Base-by-base conservation (phyloP, 1,284 basidiomycete genomes). In the Meripilus lineatus region DNA sequence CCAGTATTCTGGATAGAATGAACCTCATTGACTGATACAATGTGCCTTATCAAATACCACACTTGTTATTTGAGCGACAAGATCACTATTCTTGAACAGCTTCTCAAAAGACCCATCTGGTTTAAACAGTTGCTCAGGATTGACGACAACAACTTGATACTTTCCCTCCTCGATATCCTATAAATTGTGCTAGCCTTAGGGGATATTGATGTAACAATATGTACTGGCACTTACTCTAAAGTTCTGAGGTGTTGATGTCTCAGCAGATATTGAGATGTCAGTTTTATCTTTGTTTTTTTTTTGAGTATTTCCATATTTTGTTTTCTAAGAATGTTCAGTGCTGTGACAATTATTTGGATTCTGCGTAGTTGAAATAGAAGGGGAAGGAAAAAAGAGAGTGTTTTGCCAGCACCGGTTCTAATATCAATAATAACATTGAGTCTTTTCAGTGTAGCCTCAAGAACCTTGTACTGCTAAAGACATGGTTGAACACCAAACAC, bases 31-130 rank as follows among this genome's bases (percentile, higher is more conserved):
- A 24, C 56, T 62, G 25, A 67, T 56, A 42, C 64, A 67, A 34
- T 70, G 67, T 0, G 45, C 67, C 49, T 70, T 63, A 45, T 70
- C 66, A 36, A 63, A 60, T 0, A 61, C 48, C 13, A 69, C 35
- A 45, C 50, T 57, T 5, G 62, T 25, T 2, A 69, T 25, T 1
- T 40, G 32, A 2, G 28, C 41, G 11, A 49, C 52, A 35, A 70
- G 58, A 1, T 38, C 38, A 0, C 49, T 24, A 5, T 58, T 49
- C 14, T 53, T 55, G 50, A 58, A 60, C 3, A 68, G 50, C 18
- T 48, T 47, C 14, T 52, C 41, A 28, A 64, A 54, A 2, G 50
- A 39, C 1, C 50, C 46, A 18, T 35, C 40, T 0, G 51, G 46
- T 4, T 54, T 50, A 40, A 64, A 55, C 1, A 66, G 36, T 5